Conservation (phyloP, 2,329 filamentous ascomycete genomes). For the Geosmithia putterillii region DNA sequence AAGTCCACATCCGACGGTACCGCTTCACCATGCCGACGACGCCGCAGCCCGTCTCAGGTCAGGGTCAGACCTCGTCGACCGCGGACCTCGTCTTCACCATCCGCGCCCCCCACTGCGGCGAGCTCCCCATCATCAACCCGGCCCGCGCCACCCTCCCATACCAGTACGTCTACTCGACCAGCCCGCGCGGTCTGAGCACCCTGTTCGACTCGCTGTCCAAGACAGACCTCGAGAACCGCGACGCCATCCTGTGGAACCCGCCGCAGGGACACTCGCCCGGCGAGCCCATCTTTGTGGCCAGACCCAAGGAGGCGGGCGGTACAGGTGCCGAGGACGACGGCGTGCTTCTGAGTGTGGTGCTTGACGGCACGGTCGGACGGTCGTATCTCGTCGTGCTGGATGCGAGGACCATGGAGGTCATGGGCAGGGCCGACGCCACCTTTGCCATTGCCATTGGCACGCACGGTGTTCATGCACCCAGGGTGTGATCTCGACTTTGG, state of each 20-base stretch:
- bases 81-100: constrained; percentile 30
- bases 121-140: constrained; percentile 57
- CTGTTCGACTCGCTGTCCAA: constrained; percentile 54
- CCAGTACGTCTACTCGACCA: constrained; percentile 48
- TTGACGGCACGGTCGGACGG: constrained; percentile 43
- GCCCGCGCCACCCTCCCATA: constrained; percentile 35
- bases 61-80: background rate
- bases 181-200: constrained; percentile 44
- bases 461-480: constrained; percentile 41
- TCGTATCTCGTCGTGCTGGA: constrained; percentile 58
- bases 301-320: constrained; percentile 21
- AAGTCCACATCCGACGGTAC: constrained; percentile 28
- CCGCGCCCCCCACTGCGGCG: constrained; percentile 40
- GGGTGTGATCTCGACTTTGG: no score
- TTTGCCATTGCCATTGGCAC: constrained; percentile 52
- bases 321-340: constrained; percentile 48
- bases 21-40: constrained; percentile 15
- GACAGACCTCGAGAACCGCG: constrained; percentile 44
- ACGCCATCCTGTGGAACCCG: constrained; percentile 42
- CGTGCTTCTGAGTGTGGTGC: constrained; percentile 47
- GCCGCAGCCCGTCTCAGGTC: background rate
- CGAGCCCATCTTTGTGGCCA: constrained; percentile 54
- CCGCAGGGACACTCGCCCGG: constrained; percentile 51
- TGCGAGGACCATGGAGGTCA: constrained; percentile 48
- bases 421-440: constrained; percentile 49